Base-by-base conservation (phyloP, 768 basidiomycete genomes). In the Mrakia frigida region DNA sequence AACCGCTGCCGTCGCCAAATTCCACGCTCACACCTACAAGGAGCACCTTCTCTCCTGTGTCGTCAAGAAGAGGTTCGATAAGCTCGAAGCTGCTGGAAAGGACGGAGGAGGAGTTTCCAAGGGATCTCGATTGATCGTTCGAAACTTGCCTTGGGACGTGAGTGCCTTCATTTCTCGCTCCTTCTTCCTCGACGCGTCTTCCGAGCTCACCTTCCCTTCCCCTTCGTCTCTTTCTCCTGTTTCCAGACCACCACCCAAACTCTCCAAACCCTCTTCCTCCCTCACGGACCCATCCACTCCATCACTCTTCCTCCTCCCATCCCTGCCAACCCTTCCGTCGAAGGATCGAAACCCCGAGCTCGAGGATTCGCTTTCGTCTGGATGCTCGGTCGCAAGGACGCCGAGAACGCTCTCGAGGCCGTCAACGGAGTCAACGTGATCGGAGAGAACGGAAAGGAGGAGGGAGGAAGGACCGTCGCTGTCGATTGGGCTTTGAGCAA, bases 401-500 rank as follows among this genome's bases (percentile, higher is more conserved):
- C 93, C 13, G 91, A 94, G 82, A 85, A 86, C 71, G 94, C 93
- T 0, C 86, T 96, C 76, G 89, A 89, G 80, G 88, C 86, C 18
- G 89, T 92, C 78, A 96, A 96, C 80, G 93, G 92, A 25, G 89
- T 87, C 81, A 87, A 86, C 14, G 84, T 93, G 25, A 86, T 87
- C 31, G 87, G 88, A 31, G 92, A 91, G 21, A 74, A 77, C 46
- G 92, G 92, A 25, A 89, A 87, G 82, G 88, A 37, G 92, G 91
- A 37, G 74, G 74, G 81, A 39, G 84, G 84, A 70, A 86, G 94
- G 72, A 85, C 89, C 23, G 92, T 96, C 53, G 93, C 94, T 10
- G 96, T 98, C 37, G 95, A 98, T 85, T 98, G 94, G 93, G 96
- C 94, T 5, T 83, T 98, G 82, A 93, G 93, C 82, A 96, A 97